Percentiles rank a stretch among this genome's conserved stretches.
phyloP scores from a whole-genome alignment of 2,329 filamentous ascomycete species.

The Penicillium sp. region DNA sequence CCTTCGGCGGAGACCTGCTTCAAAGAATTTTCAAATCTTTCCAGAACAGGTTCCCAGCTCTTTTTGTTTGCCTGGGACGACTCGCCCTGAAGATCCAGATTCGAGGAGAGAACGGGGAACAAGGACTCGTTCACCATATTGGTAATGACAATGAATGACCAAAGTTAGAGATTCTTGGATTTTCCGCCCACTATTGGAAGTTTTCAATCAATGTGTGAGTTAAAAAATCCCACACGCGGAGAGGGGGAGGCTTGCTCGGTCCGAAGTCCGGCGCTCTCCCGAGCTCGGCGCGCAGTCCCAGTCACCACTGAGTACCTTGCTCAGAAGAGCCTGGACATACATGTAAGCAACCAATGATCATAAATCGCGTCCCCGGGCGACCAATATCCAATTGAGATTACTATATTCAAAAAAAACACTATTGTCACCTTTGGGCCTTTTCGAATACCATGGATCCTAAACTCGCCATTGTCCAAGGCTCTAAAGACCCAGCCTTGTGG shows the following conservation, averaged over 20 bases:
- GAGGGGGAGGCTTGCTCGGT: conserved; percentile 7
- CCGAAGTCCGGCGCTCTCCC: conserved; percentile 11
- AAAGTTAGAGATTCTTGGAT: too few species aligned
- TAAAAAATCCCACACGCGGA: background rate
- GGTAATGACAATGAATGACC: background rate
- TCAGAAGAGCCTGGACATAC: too few species aligned
- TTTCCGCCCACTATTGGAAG: too few species aligned
- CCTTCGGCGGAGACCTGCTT: conserved; percentile 32
- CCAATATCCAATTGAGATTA: too few species aligned
- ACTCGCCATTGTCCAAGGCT: conserved; percentile 18
- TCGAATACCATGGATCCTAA: conserved; percentile 7
- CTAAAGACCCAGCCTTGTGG: conserved; percentile 21
- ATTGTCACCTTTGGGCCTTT: too few species aligned
- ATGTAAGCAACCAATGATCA: too few species aligned
- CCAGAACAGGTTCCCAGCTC: conserved; percentile 34
- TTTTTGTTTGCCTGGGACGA: conserved; percentile 21
- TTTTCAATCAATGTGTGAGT: too few species aligned
- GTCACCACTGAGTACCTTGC: background rate
- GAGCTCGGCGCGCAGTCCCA: background rate
- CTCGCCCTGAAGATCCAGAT: conserved; percentile 21
- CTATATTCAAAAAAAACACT: too few species aligned
- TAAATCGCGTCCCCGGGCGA: too few species aligned
- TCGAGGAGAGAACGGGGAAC: conserved; percentile 14
- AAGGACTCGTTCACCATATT: conserved; percentile 17
- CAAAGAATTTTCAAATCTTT: conserved; percentile 31